Percentiles rank a stretch among this genome's conserved stretches.
These are phyloP conservation scores for Myriangium duriaei DNA, from an alignment of 2,329 filamentous ascomycete species.

Conservation along the genomic window DNA sequence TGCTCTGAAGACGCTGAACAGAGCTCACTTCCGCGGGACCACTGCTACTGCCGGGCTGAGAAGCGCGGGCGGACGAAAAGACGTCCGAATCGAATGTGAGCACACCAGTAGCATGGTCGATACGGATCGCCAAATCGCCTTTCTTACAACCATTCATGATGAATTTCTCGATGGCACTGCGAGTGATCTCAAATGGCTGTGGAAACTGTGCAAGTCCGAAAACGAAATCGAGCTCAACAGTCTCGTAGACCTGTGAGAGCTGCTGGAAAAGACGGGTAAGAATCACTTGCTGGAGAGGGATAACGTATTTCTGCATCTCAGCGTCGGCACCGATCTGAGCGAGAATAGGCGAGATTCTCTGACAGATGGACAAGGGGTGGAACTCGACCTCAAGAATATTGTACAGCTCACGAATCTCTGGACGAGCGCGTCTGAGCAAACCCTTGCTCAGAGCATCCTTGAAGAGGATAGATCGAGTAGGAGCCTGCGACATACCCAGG, in stretches of 20 bases:
- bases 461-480: conserved; percentile 82
- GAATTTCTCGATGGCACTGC: conserved; percentile 94
- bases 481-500: conserved; percentile 80
- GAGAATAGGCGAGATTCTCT: conserved; percentile 96
- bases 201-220: conserved; percentile 91
- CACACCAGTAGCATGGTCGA: conserved; percentile 89
- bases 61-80: conserved; percentile 90
- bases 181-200: conserved; percentile 85
- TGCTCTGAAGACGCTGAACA: conserved; percentile 92
- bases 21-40: conserved; percentile 74
- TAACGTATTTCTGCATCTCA: conserved; percentile 95
- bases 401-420: conserved; percentile 94
- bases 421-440: conserved; percentile 78
- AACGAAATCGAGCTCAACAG: conserved; percentile 87
- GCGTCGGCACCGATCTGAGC: conserved; percentile 83
- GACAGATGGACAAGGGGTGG: conserved; percentile 95
- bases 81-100: conserved; percentile 97
- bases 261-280: conserved; percentile 97
- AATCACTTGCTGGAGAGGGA: conserved; percentile 94
- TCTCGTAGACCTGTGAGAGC: conserved; percentile 96
- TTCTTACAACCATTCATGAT: conserved; percentile 99
- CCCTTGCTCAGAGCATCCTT: conserved; percentile 93
- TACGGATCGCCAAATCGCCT: conserved; percentile 88
- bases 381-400: conserved; percentile 99
- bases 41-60: conserved; percentile 68